phyloP scores from a whole-genome alignment of 768 basidiomycete species.

The Lentinula edodes region DNA sequence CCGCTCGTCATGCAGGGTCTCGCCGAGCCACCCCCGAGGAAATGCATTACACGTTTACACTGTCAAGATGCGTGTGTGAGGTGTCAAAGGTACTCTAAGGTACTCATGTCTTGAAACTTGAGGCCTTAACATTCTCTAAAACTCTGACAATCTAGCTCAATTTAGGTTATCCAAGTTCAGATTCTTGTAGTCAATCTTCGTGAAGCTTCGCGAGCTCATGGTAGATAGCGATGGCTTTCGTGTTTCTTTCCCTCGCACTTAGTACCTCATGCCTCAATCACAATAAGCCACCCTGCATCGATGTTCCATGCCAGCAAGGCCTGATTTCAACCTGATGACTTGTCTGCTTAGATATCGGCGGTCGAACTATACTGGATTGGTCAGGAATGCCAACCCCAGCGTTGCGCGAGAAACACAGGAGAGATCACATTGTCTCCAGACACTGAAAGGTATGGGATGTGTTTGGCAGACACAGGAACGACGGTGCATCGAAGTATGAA shows the following conservation, averaged over 20 bases:
- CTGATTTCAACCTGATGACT: not conserved
- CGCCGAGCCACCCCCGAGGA: no score
- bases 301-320: not conserved
- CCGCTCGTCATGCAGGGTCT: no score
- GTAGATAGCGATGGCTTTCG: not conserved
- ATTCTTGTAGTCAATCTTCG: not conserved
- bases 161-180: not conserved
- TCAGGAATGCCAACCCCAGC: no score
- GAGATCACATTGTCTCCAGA: not conserved
- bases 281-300: not conserved
- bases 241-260: not conserved
- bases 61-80: no score
- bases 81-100: no score
- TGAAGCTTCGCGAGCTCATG: not conserved
- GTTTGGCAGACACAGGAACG: not conserved
- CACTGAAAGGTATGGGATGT: not conserved
- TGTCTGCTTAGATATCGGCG: not conserved
- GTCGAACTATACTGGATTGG: no score
- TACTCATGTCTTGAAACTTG: no score
- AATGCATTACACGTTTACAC: no score
- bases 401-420: not conserved
- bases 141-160: not conserved
- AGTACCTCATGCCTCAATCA: not conserved
- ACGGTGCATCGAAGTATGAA: not conserved
- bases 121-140: no score